Percentiles rank a stretch among this genome's conserved stretches.
phyloP scores from a whole-genome alignment of 106 monocot species.

The Dendrobium catenatum region DNA sequence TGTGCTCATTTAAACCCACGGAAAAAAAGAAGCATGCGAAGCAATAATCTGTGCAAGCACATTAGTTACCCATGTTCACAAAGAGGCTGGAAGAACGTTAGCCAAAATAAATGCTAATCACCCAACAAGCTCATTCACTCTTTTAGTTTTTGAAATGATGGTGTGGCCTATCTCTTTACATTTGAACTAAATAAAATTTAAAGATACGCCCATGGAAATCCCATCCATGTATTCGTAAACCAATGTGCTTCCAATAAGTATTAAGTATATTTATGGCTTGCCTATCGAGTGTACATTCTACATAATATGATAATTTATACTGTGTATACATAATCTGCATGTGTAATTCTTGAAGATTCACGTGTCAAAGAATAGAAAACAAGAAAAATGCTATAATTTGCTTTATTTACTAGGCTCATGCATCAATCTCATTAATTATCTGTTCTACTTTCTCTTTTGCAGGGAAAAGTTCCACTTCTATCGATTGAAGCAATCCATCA shows the following conservation, averaged over 20 bases:
- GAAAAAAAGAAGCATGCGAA: too few relatives aligned
- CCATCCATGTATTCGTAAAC: not conserved
- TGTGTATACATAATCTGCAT: not conserved
- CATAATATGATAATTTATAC: not conserved
- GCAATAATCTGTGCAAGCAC: too few relatives aligned
- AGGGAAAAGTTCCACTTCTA: slow-evolving; percentile 71
- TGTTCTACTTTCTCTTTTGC: slow-evolving; percentile 1
- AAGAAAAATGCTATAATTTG: not conserved
- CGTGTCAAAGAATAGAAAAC: not conserved
- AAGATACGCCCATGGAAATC: not conserved
- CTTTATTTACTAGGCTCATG: not conserved
- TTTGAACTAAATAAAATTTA: too few relatives aligned
- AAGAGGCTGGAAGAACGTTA: too few relatives aligned
- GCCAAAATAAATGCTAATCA: too few relatives aligned
- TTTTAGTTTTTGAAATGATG: too few relatives aligned
- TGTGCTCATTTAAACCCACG: too few relatives aligned
- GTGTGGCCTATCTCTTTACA: too few relatives aligned
- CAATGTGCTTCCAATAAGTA: not conserved
- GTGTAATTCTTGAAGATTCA: not conserved
- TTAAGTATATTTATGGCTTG: not conserved
- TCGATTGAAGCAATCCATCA: slow-evolving; percentile 55
- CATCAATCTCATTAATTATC: not conserved
- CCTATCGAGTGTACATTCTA: not conserved
- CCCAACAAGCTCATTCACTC: too few relatives aligned
- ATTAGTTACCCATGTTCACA: too few relatives aligned